A percentile compares a stretch with the other conserved stretches of the same genome.
Evolutionary conservation across 2,329 filamentous ascomycete species (phyloP).

Genomic region (Tolypocladium capitatum): DNA sequence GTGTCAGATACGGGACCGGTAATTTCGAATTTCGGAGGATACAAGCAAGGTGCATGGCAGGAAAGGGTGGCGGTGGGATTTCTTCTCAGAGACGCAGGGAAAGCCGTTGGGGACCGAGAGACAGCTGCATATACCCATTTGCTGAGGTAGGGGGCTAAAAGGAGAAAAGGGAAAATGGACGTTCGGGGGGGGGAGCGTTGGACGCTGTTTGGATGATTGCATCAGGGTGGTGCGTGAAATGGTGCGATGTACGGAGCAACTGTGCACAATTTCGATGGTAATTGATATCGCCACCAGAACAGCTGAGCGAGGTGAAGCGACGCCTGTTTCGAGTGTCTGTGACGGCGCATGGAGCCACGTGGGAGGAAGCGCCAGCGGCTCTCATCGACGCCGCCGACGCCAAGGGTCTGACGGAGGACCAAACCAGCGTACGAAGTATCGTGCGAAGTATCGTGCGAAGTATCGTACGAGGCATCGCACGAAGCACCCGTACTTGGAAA

Average conservation of each 20-base stretch:
- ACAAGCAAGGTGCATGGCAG: not conserved
- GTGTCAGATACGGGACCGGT: not conserved
- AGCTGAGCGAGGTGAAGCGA: too few species aligned
- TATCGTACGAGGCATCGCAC: too few species aligned
- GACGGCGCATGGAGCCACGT: not conserved
- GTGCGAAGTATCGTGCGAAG: too few species aligned
- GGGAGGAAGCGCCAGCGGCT: not conserved
- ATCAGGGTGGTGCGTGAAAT: not conserved
- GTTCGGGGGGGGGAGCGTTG: not conserved
- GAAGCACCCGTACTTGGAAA: too few species aligned
- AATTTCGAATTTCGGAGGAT: not conserved
- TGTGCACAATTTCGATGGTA: not conserved
- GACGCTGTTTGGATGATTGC: not conserved
- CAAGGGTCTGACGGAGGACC: too few species aligned
- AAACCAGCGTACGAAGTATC: too few species aligned
- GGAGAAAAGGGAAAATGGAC: slow-evolving; percentile 1
- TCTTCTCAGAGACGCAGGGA: not conserved
- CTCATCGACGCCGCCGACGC: too few species aligned
- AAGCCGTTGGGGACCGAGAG: slow-evolving; percentile 4
- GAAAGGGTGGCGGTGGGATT: not conserved
- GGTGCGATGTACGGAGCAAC: not conserved
- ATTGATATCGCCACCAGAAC: not conserved
- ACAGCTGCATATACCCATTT: slow-evolving; percentile 19
- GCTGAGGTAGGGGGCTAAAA: slow-evolving; percentile 7
- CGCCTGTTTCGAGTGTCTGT: too few species aligned